These are phyloP conservation scores for Cymodocea nodosa DNA, from an alignment of 116 monocot species.

Conservation along the genomic window DNA sequence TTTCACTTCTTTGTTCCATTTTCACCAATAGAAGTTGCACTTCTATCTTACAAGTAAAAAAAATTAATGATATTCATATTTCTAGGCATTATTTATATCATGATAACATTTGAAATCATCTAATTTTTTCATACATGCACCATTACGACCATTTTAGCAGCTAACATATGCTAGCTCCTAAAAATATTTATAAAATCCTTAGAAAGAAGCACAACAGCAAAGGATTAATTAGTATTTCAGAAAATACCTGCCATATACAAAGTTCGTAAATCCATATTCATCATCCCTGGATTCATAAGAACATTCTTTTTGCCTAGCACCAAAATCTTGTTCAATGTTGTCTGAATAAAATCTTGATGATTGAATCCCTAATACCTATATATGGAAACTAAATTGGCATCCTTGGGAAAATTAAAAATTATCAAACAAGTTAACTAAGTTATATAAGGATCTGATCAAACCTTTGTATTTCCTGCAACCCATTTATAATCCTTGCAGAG, in stretches of 20 bases:
- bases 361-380: conserved; percentile 38
- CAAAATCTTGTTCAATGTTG: conserved; percentile 7
- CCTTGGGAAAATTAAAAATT: neutral
- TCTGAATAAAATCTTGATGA: conserved; percentile 9
- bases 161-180: neutral
- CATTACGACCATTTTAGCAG: too few species aligned
- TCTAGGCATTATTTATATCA: too few species aligned
- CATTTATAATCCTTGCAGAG: conserved; percentile 71
- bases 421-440: conserved; percentile 6
- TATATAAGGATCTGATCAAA: conserved; percentile 12
- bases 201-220: neutral
- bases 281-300: conserved; percentile 5
- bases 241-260: conserved; percentile 56
- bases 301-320: conserved; percentile 8
- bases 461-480: conserved; percentile 59
- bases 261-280: conserved; percentile 35
- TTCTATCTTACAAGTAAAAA: too few species aligned
- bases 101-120: too few species aligned
- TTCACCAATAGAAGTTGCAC: too few species aligned
- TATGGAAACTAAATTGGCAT: neutral
- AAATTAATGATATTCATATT: too few species aligned
- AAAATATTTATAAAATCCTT: neutral
- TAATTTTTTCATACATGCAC: too few species aligned
- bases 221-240: neutral
- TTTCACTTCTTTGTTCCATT: too few species aligned